Conservation (phyloP, 2,329 filamentous ascomycete genomes). For the Thielaviopsis punctulata region DNA sequence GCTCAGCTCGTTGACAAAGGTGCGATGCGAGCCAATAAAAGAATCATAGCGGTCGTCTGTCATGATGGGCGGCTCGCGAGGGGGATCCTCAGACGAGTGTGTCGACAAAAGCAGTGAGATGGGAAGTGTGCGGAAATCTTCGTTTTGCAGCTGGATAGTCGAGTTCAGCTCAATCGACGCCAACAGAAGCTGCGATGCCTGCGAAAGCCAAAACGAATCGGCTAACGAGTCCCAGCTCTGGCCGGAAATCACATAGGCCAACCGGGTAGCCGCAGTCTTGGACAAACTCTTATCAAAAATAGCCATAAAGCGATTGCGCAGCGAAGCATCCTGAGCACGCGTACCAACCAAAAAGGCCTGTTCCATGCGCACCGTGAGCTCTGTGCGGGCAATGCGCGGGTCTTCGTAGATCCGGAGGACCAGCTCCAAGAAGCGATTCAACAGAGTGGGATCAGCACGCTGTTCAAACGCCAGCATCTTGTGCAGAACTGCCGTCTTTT, state of each 20-base stretch:
- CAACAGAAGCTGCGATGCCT: constrained; percentile 83
- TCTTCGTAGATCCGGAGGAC: constrained; percentile 98
- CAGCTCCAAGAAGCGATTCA: constrained; percentile 85
- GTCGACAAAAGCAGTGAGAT: constrained; percentile 56
- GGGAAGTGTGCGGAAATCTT: constrained; percentile 68
- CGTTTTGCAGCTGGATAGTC: constrained; percentile 58
- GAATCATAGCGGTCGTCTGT: constrained; percentile 67
- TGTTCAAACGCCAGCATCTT: constrained; percentile 97
- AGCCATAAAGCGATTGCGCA: constrained; percentile 90
- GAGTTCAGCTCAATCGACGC: constrained; percentile 71
- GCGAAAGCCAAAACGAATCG: constrained; percentile 92
- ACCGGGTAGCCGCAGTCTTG: constrained; percentile 73
- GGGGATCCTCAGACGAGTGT: constrained; percentile 46
- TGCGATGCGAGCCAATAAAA: constrained; percentile 59
- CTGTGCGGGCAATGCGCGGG: constrained; percentile 82
- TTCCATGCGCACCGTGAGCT: constrained; percentile 92
- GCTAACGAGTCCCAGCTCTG: constrained; percentile 95
- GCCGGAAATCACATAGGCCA: constrained; percentile 74
- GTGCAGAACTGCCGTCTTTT: constrained; percentile 96
- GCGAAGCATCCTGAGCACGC: constrained; percentile 80
- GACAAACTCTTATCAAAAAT: constrained; percentile 93
- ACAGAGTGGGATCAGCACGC: constrained; percentile 61
- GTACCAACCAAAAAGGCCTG: constrained; percentile 96
- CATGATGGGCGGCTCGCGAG: constrained; percentile 46
- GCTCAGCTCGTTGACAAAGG: constrained; percentile 68